phyloP scores from a whole-genome alignment of 2,329 filamentous ascomycete genomes.

The Sarocladiaceae sp. region DNA sequence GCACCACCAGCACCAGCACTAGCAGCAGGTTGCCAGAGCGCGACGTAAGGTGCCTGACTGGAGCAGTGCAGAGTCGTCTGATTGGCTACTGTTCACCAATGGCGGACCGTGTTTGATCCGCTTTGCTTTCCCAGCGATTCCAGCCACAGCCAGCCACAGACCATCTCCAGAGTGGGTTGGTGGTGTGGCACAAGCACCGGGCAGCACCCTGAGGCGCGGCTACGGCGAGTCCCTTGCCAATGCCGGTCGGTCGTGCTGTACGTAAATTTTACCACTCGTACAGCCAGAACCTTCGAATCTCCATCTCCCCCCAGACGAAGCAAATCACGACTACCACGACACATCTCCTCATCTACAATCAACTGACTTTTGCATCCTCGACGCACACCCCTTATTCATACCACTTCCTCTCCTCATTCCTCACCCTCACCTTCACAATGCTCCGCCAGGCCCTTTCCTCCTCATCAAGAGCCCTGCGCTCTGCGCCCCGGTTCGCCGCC shows the following conservation, averaged over 20 bases:
- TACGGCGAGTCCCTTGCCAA: conserved; percentile 3
- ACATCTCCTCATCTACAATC: not conserved
- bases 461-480: conserved; percentile 38
- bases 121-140: not conserved
- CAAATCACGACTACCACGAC: not conserved
- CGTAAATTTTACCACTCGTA: conserved; percentile 8
- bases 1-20: too few species aligned
- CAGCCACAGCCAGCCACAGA: not conserved
- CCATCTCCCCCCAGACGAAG: not conserved
- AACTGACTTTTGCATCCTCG: conserved; percentile 5
- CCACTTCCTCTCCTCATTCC: not conserved
- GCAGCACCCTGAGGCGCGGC: conserved; percentile 2
- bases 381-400: not conserved
- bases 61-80: conserved; percentile 7
- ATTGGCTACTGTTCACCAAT: conserved; percentile 14
- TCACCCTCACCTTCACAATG: conserved; percentile 26
- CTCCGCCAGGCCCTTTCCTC: conserved; percentile 38
- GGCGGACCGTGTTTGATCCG: conserved; percentile 26
- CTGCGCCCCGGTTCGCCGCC: conserved; percentile 28
- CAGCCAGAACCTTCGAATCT: conserved; percentile 9
- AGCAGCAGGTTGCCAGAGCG: conserved; percentile 30
- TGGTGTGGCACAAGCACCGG: not conserved
- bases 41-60: conserved; percentile 21
- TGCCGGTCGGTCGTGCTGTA: not conserved
- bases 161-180: not conserved